phyloP scores from a whole-genome alignment of 257 asterid species.

The Nicotiana tabacum region DNA sequence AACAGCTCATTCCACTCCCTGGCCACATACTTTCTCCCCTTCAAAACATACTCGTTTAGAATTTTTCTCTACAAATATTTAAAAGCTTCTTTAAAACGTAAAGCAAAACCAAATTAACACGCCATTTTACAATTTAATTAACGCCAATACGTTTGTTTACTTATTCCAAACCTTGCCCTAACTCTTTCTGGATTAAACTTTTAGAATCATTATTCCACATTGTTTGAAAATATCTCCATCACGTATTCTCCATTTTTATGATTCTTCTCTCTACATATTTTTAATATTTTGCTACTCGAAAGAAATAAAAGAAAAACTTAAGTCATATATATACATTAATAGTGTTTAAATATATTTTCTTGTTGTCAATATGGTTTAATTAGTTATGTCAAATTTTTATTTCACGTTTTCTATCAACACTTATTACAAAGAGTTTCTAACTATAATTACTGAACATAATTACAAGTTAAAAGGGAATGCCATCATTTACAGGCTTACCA shows the following conservation, averaged over 20 bases:
- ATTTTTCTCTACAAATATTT: not conserved
- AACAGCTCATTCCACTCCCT: not conserved
- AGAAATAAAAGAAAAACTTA: too few relatives aligned
- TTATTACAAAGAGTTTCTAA: too few relatives aligned
- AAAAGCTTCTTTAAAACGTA: not conserved
- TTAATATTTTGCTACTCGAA: not conserved
- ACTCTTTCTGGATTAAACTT: not conserved
- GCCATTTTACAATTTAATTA: not conserved
- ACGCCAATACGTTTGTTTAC: not conserved
- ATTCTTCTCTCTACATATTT: not conserved
- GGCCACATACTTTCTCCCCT: not conserved
- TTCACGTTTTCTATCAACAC: too few relatives aligned
- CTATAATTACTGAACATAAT: too few relatives aligned
- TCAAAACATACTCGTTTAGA: not conserved
- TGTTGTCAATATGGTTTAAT: too few relatives aligned
- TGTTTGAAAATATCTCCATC: not conserved
- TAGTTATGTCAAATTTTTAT: too few relatives aligned
- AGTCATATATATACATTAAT: not conserved
- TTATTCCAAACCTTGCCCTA: not conserved
- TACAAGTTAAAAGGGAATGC: too few relatives aligned
- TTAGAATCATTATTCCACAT: not conserved
- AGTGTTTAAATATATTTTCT: not conserved
- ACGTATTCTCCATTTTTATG: not conserved
- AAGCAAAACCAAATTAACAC: not conserved
- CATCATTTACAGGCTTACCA: too few relatives aligned